phyloP scores from a whole-genome alignment of 1,139 yeast species.

The Hansenula sp. region DNA sequence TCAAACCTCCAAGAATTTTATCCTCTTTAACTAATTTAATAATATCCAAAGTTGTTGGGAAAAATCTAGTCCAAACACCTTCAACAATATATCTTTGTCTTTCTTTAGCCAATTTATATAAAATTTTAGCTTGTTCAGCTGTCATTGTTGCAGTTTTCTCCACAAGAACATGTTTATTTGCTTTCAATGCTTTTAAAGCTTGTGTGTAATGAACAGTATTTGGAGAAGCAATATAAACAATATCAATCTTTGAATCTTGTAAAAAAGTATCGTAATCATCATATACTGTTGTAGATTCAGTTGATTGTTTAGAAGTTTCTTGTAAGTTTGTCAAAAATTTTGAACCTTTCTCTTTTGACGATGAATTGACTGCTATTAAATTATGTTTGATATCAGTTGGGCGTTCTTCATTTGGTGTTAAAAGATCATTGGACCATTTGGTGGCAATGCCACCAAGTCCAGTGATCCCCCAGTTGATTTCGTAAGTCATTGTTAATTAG shows the following conservation, averaged over 20 bases:
- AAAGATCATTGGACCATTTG: slow-evolving; percentile 2
- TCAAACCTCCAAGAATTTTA: slow-evolving; percentile 42
- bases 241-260: slow-evolving; percentile 41
- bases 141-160: slow-evolving; percentile 63
- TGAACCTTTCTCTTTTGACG: slow-evolving; percentile 16
- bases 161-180: slow-evolving; percentile 56
- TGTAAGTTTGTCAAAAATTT: slow-evolving; percentile 8
- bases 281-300: slow-evolving; percentile 18
- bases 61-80: slow-evolving; percentile 63
- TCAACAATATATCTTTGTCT: slow-evolving; percentile 54
- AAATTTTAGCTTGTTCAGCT: slow-evolving; percentile 39
- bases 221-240: slow-evolving; percentile 58
- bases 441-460: slow-evolving; percentile 3
- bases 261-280: slow-evolving; percentile 36
- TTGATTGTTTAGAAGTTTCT: too few relatives aligned
- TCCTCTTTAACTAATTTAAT: slow-evolving; percentile 40
- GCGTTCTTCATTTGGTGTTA: slow-evolving; percentile 1
- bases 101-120: slow-evolving; percentile 42
- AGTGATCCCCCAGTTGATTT: slow-evolving; percentile 1
- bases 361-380: slow-evolving; percentile 5
- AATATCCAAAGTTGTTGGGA: slow-evolving; percentile 44
- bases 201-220: slow-evolving; percentile 52
- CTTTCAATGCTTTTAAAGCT: slow-evolving; percentile 43
- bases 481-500: background rate
- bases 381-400: background rate